These are phyloP conservation scores for Cicer cuneatum DNA, from an alignment of 306 rosid species.

Conservation along the genomic window DNA sequence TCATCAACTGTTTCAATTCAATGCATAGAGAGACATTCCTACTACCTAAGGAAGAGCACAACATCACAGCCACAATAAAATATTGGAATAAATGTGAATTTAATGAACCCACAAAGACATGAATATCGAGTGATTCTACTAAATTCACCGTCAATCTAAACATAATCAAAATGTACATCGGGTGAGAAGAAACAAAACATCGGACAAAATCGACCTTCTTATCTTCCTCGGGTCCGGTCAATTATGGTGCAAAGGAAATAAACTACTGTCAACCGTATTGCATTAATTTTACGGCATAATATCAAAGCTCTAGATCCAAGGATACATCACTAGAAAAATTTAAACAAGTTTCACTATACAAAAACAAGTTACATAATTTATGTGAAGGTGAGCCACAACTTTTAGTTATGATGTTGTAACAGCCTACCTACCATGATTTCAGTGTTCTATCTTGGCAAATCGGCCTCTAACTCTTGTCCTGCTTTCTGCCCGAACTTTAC, in stretches of 20 bases:
- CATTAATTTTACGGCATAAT: background rate
- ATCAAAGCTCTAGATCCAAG: constrained; percentile 30
- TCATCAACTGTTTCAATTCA: constrained; percentile 3
- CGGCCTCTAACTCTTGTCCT: constrained; percentile 84
- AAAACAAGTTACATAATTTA: constrained; percentile 17
- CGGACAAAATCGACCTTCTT: constrained; percentile 7
- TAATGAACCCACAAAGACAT: background rate
- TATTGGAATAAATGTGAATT: too few species aligned
- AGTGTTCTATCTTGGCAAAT: constrained; percentile 72
- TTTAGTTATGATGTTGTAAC: constrained; percentile 20
- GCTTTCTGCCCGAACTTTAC: constrained; percentile 87
- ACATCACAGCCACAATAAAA: background rate
- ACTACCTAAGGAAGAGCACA: background rate
- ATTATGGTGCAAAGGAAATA: constrained; percentile 19
- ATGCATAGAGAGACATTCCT: background rate
- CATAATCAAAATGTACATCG: background rate
- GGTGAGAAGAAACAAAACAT: background rate
- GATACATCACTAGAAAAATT: constrained; percentile 29
- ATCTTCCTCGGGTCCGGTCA: constrained; percentile 18
- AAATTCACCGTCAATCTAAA: background rate
- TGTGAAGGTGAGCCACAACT: constrained; percentile 13
- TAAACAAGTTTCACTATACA: constrained; percentile 38
- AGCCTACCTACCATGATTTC: constrained; percentile 55
- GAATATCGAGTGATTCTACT: background rate
- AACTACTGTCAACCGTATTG: constrained; percentile 8